Evolutionary conservation across 1,139 yeast species (phyloP), one percentile per base, ranked within the genome.

Genomic region (Taphrina confusa): DNA sequence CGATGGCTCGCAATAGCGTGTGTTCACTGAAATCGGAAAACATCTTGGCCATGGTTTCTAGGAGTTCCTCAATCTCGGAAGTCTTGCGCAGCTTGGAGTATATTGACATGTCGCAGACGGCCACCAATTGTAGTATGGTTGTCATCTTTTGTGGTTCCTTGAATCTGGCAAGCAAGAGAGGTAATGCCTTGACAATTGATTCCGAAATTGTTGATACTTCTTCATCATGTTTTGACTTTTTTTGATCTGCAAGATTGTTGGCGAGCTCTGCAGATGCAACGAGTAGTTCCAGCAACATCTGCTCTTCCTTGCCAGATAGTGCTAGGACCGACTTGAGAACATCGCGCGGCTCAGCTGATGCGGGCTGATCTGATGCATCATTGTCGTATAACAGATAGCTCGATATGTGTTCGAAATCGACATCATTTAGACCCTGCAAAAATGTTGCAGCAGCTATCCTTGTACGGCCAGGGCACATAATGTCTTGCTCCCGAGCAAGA

Each of bases 331-430:
- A 33, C 39, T 50, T 51, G 16, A 62, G 56, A 20, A 60, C 61
- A 16, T 58, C 62, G 30, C 23, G 31, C 4, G 28, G 50, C 16
- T 42, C 20, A 14, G 37, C 60, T 16, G 63, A 65, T 3, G 63
- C 63, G 16, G 65, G 65, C 6, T 62, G 44, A 11, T 57, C 65
- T 9, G 66, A 55, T 8, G 70, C 64, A 5, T 73, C 68, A 39
- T 68, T 68, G 52, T 72, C 75, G 58, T 65, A 69, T 23, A 69
- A 59, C 6, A 73, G 66, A 40, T 68, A 68, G 11, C 63, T 62
- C 2, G 65, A 62, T 11, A 70, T 57, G 8, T 52, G 42, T 11
- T 62, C 49, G 70, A 72, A 70, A 9, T 64, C 60, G 4, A 62
- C 57, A 3, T 63, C 58, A n/a, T 57, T 63, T 4, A 64, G 47